phyloP scores from a whole-genome alignment of 2,329 filamentous ascomycete genomes.

The Botryosphaeria agaves region DNA sequence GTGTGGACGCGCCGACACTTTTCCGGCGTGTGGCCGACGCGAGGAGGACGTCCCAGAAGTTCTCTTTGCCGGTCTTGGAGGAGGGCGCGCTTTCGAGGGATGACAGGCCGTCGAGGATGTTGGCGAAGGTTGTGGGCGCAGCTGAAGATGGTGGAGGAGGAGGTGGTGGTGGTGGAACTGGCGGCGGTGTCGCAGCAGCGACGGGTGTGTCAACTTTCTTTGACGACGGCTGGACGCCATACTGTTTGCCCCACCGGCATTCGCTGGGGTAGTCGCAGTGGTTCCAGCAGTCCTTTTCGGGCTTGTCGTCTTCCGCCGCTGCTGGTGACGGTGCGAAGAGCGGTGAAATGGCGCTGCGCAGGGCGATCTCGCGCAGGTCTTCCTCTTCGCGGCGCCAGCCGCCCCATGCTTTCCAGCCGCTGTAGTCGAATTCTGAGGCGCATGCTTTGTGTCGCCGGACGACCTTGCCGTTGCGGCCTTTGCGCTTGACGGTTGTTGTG shows the following conservation, averaged over 20 bases:
- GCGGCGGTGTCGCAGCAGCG: neutral
- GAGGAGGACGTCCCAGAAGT: slow-evolving; percentile 1
- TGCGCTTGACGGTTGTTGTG: slow-evolving; percentile 19
- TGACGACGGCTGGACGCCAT: neutral
- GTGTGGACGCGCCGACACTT: neutral
- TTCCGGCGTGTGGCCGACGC: slow-evolving; percentile 1
- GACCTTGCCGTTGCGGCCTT: slow-evolving; percentile 8
- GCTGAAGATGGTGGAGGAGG: neutral
- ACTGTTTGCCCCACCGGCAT: slow-evolving; percentile 20
- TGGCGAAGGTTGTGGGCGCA: slow-evolving; percentile 1
- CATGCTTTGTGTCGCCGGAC: slow-evolving; percentile 24
- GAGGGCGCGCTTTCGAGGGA: neutral
- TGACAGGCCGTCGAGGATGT: neutral
- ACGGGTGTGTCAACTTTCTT: neutral
- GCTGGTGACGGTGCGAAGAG: slow-evolving; percentile 4
- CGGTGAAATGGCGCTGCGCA: neutral
- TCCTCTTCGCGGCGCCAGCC: slow-evolving; percentile 20
- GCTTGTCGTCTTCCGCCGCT: slow-evolving; percentile 1
- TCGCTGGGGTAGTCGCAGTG: slow-evolving; percentile 28
- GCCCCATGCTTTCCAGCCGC: slow-evolving; percentile 30
- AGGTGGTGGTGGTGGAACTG: too few relatives aligned
- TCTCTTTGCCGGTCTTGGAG: neutral
- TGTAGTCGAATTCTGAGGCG: slow-evolving; percentile 34
- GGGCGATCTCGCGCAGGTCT: slow-evolving; percentile 3
- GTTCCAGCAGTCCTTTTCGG: slow-evolving; percentile 23